Evolutionary conservation across 805 yeast species (phyloP), one percentile per base, ranked within the genome.

Genomic region (Kuraishia capsulata): DNA sequence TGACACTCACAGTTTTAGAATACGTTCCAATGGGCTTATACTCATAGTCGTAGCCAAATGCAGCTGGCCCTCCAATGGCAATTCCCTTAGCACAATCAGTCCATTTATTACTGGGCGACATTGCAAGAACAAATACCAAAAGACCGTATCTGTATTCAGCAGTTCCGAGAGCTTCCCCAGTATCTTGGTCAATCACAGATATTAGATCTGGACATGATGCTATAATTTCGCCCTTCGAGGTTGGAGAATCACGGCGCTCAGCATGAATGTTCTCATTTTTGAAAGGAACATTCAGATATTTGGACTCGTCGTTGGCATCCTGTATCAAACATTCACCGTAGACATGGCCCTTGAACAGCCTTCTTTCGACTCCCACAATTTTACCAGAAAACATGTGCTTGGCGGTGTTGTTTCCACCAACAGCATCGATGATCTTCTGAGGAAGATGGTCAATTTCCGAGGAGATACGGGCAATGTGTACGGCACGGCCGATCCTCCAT

Each of bases 401-500:
- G 5, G 67, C 71, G 21, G 50, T 34, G 11, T 50, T 47, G 11
- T 60, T 60, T 21, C 62, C 61, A 26, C 62, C 61, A 24, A 63
- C 57, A 2, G 67, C 48, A 11, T 65, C 66, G 11, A 65, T 48
- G 25, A 67, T 66, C 14, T 47, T 42, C 6, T 53, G 43, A 2
- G 69, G 62, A 3, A 66, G 42, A 33, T 45, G 45, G 33, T 56
- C 62, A 24, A 66, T 52, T 35, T 64, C 64, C n/a, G 57, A 51
- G 10, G 51, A 53, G 33, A 59, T 61, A 32, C 59, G 52, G 1
- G 73, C 65, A 19, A 61, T 48, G 23, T 47, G 45, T 3, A 68
- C 65, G 2, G 71, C 72, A 37, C 65, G 56, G 4, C 74, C 74
- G 35, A 69, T 61, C 49, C 73, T 57, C 74, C 74, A 69, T 2